Base-by-base conservation (phyloP, 345 rosid species). In the Pistacia integerrima region DNA sequence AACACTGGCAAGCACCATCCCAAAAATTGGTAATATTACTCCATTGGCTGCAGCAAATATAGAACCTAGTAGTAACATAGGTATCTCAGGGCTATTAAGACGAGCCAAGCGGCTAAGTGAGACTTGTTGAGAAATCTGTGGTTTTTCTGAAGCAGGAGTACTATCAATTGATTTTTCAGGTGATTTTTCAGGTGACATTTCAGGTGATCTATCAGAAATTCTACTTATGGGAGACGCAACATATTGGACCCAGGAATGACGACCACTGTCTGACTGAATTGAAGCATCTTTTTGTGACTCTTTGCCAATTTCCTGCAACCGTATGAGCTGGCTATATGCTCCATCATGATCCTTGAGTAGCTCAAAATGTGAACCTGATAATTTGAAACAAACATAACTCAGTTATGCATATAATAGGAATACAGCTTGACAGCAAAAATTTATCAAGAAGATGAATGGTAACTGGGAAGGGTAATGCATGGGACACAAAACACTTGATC, bases 71-170 rank as follows among this genome's bases (percentile, higher is more conserved):
- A 79, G 52, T 51, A 84, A 67, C 10, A 70, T 67, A 0, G 81
- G 88, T 11, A 79, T 61, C 74, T 87, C 90, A 16, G 85, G 85
- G 56, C 48, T 81, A 67, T 84, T 87, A 12, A 84, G 88, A 69
- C 48, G 51, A 8, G 83, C 83, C 44, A 84, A 79, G 9, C 82
- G 86, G 48, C 48, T 30, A 8, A 87, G 51, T 22, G 88, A 73
- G 35, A 73, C 78, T 12, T 35, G 16, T 4, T 57, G 41, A 56
- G 44, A 46, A 13, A 9, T 59, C 63, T 76, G 70, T 12, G 46
- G 8, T 38, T 54, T 74, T 8, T 13, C 69, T 11, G 30, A 70
- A 46, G 64, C 11, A 4, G 38, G 59, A 12, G 38, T 60, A 41
- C 9, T 41, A 38, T 64, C 5, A 25, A 11, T 14, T 11, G 41